Evolutionary conservation across 2,329 filamentous ascomycete genomes (phyloP), one percentile per base, ranked within the genome.

Genomic region (Colletotrichum destructivum): DNA sequence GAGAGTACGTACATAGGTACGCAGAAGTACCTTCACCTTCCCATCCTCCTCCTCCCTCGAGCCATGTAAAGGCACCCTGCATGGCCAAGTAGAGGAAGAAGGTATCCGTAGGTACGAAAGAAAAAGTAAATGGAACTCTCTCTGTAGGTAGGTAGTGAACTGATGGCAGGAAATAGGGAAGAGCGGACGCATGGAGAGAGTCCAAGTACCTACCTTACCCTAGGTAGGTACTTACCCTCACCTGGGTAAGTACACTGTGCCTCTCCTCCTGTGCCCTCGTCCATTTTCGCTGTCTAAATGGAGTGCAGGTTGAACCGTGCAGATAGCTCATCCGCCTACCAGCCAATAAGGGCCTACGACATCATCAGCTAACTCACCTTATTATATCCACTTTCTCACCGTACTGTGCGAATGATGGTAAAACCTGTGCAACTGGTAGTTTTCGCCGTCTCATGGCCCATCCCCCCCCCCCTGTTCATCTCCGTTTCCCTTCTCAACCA

Each of bases 381-480:
- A 7, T 7, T 16, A 12, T 16, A 38, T 54, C 69, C 69, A 68
- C 69, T 71, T 54, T 13, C 44, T 38, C 59, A 71, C 69, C 69
- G 69, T 71, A 71, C 65, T 26, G 69, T 71, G 42, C 40, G 52
- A 7, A 6, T 21, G 18, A 12, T 16, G 11, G 8, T 1, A 12
- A 12, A 35, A 8, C 31, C 51, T 54, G 26, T 35, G 6, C 9
- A 51, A 47, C 26, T 21, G 16, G 9, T 9, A 21, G 31, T 4
- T 35, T 35, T 35, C 31, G 31, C 31, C 31, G 31, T 35, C 31
- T 35, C 31, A 35, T 35, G 31, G 2, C 7, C 7, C 7, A 8
- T 9, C 26, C 35, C 16, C 35, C 44, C 23, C 44, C 44, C 51
- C 31, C 31, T 35, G 31, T 9, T 35, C 31, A 8, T 35, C 31